Evolutionary conservation across 176 grass and related monocot species (phyloP).

Genomic region (Cenchrus fungigraminus): DNA sequence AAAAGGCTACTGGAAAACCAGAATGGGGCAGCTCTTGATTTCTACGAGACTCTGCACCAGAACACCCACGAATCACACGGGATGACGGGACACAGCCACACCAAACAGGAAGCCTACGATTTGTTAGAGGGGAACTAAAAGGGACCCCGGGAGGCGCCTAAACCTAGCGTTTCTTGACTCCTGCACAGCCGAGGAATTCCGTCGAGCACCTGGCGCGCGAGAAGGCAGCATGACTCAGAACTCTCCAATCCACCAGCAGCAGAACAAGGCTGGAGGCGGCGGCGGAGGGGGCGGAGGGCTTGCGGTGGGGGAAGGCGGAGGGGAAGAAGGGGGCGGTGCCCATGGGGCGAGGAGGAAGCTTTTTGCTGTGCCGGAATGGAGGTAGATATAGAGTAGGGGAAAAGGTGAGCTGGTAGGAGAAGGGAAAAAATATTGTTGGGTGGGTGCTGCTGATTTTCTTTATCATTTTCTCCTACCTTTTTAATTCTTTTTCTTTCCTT

Average conservation of each 20-base stretch:
- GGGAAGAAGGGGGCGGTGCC: constrained; percentile 13
- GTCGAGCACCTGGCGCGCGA: constrained; percentile 37
- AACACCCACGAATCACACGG: constrained; percentile 35
- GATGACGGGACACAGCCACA: background rate
- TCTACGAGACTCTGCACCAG: constrained; percentile 37
- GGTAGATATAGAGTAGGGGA: constrained; percentile 46
- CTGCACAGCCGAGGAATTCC: constrained; percentile 45
- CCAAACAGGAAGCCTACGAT: background rate
- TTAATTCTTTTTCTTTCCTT: constrained; percentile 9
- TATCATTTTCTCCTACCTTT: constrained; percentile 29
- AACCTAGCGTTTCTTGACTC: constrained; percentile 55
- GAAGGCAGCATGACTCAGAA: constrained; percentile 21
- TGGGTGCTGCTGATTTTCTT: constrained; percentile 47
- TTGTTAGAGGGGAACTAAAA: constrained; percentile 59
- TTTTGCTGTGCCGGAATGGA: constrained; percentile 35
- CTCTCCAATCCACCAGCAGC: constrained; percentile 5
- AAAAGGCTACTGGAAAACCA: constrained; percentile 24
- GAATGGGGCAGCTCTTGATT: constrained; percentile 46
- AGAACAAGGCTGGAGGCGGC: background rate
- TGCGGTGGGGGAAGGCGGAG: background rate
- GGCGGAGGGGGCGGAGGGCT: background rate
- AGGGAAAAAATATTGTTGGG: constrained; percentile 15
- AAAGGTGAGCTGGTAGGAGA: constrained; percentile 36
- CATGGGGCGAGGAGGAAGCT: constrained; percentile 44
- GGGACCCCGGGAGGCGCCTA: constrained; percentile 46